phyloP scores from a whole-genome alignment of 1,139 yeast species.

The Debaryomyces udenii region DNA sequence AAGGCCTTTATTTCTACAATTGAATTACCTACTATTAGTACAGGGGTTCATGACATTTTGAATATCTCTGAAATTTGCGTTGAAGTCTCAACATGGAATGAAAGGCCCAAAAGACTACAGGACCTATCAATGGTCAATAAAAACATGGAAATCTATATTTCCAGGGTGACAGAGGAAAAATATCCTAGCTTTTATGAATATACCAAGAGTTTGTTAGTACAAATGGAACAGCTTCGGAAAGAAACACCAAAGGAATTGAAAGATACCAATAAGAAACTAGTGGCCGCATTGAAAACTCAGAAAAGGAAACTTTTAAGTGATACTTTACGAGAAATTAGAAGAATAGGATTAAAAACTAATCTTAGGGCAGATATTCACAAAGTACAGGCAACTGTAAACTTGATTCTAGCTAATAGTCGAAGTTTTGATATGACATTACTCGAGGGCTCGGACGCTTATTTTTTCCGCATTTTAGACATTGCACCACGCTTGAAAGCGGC shows the following conservation, averaged over 20 bases:
- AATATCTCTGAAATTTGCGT: slow-evolving; percentile 21
- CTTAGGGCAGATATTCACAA: slow-evolving; percentile 66
- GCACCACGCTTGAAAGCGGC: slow-evolving; percentile 77
- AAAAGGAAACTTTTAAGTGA: slow-evolving; percentile 80
- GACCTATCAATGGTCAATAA: slow-evolving; percentile 52
- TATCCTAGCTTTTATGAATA: slow-evolving; percentile 50
- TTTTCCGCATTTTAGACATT: slow-evolving; percentile 73
- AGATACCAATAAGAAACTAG: slow-evolving; percentile 72
- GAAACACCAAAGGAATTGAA: slow-evolving; percentile 77
- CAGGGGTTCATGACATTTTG: slow-evolving; percentile 19
- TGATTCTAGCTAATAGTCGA: slow-evolving; percentile 58
- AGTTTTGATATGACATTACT: slow-evolving; percentile 44
- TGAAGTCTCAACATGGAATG: slow-evolving; percentile 48
- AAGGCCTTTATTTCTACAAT: slow-evolving; percentile 15
- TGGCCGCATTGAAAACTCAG: slow-evolving; percentile 76
- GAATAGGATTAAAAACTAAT: slow-evolving; percentile 73
- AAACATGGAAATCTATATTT: slow-evolving; percentile 56
- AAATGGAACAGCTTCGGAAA: slow-evolving; percentile 63
- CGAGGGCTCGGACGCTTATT: slow-evolving; percentile 59
- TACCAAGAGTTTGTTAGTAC: slow-evolving; percentile 56
- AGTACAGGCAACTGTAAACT: slow-evolving; percentile 63
- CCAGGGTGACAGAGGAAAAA: slow-evolving; percentile 34
- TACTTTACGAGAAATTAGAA: slow-evolving; percentile 69
- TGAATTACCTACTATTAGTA: slow-evolving; percentile 19
- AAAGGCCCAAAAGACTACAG: slow-evolving; percentile 58